phyloP scores from a whole-genome alignment of 2,329 filamentous ascomycete genomes.

The Claviceps paspali region DNA sequence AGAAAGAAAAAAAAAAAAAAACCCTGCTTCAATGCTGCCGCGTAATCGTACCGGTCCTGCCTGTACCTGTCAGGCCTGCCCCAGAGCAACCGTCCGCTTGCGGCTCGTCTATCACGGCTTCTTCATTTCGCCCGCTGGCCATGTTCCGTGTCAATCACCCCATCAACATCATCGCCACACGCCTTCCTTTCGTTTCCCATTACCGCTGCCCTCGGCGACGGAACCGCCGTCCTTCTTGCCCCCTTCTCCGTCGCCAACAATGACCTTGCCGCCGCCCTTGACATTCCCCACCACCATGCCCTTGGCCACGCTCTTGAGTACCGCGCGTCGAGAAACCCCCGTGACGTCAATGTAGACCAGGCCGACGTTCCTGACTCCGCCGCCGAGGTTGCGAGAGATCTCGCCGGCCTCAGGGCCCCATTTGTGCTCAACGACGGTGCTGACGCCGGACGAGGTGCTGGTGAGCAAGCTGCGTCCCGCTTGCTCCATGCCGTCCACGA shows the following conservation, averaged over 20 bases:
- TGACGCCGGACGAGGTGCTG: constrained; percentile 62
- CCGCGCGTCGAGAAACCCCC: constrained; percentile 74
- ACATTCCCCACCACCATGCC: constrained; percentile 85
- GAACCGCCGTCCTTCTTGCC: constrained; percentile 5
- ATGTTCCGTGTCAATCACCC: constrained; percentile 14
- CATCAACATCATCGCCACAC: constrained; percentile 14
- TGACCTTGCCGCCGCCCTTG: constrained; percentile 54
- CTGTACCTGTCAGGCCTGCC: no score
- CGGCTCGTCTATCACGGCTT: no score
- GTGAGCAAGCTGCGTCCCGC: constrained; percentile 65
- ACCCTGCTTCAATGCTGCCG: no score
- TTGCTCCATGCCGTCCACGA: constrained; percentile 86
- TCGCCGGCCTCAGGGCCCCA: constrained; percentile 78
- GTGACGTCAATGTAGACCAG: constrained; percentile 95
- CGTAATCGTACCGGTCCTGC: no score
- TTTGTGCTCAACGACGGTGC: constrained; percentile 72
- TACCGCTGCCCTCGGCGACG: constrained; percentile 11
- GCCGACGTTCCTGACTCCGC: constrained; percentile 89
- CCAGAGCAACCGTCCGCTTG: no score
- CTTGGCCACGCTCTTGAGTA: constrained; percentile 91
- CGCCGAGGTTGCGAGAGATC: constrained; percentile 59
- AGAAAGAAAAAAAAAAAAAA: no score
- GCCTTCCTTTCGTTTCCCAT: constrained; percentile 9
- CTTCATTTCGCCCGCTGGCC: constrained; percentile 12
- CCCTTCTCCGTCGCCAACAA: constrained; percentile 52